Evolutionary conservation across 805 yeast species (phyloP), one percentile per base, ranked within the genome.

Genomic region (Starmerella floricola): DNA sequence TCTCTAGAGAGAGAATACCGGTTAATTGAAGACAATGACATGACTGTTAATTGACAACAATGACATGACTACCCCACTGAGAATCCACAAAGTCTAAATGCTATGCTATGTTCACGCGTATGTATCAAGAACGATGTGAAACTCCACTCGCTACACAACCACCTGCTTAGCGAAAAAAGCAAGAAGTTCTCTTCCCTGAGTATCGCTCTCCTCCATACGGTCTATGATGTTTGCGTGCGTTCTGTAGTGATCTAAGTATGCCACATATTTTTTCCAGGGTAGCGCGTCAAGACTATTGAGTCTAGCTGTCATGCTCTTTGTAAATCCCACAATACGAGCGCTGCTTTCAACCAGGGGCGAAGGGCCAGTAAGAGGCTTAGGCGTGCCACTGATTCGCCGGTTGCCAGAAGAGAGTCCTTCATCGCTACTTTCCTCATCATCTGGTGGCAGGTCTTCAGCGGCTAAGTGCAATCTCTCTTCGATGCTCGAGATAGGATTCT

Each of bases 201-300:
- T 54, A 8, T 51, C 15, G 6, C 36, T 51, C 31, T 45, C 41
- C 24, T 51, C 34, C 13, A 55, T 44, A 8, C 96, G 68, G n/a
- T 87, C 84, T 20, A 85, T 80, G 40, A 87, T 81, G 1, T 79
- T 80, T 43, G 81, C 94, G 56, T 87, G 97, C 0, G 95, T 78
- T 57, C 86, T 83, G 55, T 78, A 66, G 17, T 79, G 72, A 45
- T 76, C 77, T 35, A 85, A 67, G 51, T 74, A 76, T 2, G 78
- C 78, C 0, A 88, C 80, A 32, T 82, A 69, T 55, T 86, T 84
- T 37, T 74, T 65, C 95, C 95, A 86, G 3, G 70, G 66, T 16
- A 87, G 56, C 19, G 60, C 53, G 59, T 82, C 80, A 55, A 87
- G 62, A 46, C 72, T 71, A 1, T 66, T 54, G 27, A 73, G 57